Evolutionary conservation across 345 rosid species (phyloP).

Genomic region (Dipteronia sinensis): DNA sequence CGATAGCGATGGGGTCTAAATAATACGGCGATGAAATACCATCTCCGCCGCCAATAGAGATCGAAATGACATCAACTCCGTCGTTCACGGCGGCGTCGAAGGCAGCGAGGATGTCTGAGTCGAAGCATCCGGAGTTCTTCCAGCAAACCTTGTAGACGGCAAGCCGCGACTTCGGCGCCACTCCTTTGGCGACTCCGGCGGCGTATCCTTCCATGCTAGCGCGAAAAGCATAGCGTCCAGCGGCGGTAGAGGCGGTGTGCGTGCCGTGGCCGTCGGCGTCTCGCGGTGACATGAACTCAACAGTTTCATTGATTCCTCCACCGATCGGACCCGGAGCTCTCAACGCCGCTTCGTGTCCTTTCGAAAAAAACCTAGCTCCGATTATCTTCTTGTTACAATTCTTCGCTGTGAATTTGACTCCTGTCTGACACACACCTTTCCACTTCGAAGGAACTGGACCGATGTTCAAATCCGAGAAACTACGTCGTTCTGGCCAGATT

Average conservation of each 20-base stretch:
- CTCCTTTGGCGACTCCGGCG: constrained; percentile 75
- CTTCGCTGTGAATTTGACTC: constrained; percentile 39
- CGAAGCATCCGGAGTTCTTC: constrained; percentile 81
- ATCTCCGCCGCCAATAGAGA: constrained; percentile 78
- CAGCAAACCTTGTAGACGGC: constrained; percentile 84
- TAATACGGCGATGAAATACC: constrained; percentile 74
- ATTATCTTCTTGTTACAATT: constrained; percentile 71
- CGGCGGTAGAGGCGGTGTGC: constrained; percentile 80
- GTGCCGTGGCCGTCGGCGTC: constrained; percentile 94
- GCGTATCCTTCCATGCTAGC: constrained; percentile 87
- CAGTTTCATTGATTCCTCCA: constrained; percentile 64
- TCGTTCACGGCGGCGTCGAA: constrained; percentile 63
- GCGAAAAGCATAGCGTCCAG: constrained; percentile 60
- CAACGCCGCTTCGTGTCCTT: constrained; percentile 72
- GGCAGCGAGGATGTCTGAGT: constrained; percentile 81
- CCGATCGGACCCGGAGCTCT: constrained; percentile 46
- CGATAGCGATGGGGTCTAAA: constrained; percentile 85
- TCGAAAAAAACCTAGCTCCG: constrained; percentile 76
- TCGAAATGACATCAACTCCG: constrained; percentile 76
- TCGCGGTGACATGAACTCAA: constrained; percentile 78
- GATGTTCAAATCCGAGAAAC: constrained; percentile 77
- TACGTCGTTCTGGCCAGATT: constrained; percentile 79
- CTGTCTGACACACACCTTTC: constrained; percentile 72
- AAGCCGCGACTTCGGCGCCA: constrained; percentile 79
- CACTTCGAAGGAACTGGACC: constrained; percentile 74